Evolutionary conservation across 164 flowering plant genomes (phyloP).

Genomic region (Tetrastigma voinierianum): DNA sequence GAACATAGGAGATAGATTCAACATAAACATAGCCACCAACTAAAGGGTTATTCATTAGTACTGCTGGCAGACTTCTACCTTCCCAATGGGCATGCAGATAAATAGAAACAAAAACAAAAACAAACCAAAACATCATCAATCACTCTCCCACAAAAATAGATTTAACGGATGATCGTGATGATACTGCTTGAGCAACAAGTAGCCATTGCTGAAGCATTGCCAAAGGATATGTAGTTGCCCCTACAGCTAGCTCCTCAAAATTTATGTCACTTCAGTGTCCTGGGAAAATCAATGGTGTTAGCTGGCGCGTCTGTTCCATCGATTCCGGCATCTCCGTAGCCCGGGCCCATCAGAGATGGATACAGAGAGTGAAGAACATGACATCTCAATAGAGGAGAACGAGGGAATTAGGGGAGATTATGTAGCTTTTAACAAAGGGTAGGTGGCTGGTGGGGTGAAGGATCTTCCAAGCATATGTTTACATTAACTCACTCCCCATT

Average conservation of each 20-base stretch:
- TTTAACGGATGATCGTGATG: neutral
- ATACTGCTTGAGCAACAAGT: neutral
- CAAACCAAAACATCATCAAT: too few relatives aligned
- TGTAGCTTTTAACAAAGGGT: slow-evolving; percentile 1
- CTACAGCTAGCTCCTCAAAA: too few relatives aligned
- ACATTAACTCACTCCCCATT: slow-evolving; percentile 21
- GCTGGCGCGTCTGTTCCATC: slow-evolving; percentile 3
- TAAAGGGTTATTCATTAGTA: too few relatives aligned
- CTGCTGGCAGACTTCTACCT: too few relatives aligned
- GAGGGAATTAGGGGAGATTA: too few relatives aligned
- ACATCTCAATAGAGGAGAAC: neutral
- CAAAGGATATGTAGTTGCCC: slow-evolving; percentile 38
- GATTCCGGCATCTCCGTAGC: neutral
- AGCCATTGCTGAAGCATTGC: slow-evolving; percentile 16
- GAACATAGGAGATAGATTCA: too few relatives aligned
- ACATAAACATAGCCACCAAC: too few relatives aligned
- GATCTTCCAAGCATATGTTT: slow-evolving; percentile 35
- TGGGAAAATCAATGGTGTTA: neutral
- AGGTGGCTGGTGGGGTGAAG: slow-evolving; percentile 14
- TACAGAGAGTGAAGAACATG: neutral
- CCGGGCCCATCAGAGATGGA: neutral
- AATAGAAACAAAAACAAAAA: too few relatives aligned
- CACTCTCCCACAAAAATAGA: too few relatives aligned
- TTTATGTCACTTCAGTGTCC: neutral
- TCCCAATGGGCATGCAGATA: too few relatives aligned